Evolutionary conservation across 1,139 yeast genomes (phyloP), one percentile per base, ranked within the genome.

Genomic region (Suhomyces bokatorum): DNA sequence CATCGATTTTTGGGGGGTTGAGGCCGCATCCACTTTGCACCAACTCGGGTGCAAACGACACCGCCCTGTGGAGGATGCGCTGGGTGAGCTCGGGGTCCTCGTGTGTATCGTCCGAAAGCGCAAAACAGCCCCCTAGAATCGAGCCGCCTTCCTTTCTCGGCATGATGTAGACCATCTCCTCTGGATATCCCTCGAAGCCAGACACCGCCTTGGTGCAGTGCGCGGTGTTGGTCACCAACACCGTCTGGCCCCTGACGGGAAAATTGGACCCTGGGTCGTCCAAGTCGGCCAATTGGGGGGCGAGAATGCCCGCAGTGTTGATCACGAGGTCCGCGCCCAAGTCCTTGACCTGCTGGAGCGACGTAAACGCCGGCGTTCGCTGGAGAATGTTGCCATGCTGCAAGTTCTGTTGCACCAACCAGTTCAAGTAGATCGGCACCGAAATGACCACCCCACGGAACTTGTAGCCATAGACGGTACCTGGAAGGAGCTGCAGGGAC

Each of bases 81-180:
- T 66, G 47, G 2, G 74, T 67, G 50, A 75, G 60, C 20, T 53
- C 71, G 3, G 53, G 50, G 48, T 75, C 77, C 43, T 64, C 73
- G 1, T 52, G 51, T 1, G 54, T 53, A 16, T 57, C 52, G 36
- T 56, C 56, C 29, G 64, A 51, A 1, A 50, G 53, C 14, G 60
- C 53, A 51, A 73, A 71, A 49, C 78, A 70, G 1, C 83, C 83
- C 1, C 83, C 83, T 40, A 78, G 68, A 26, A 77, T 72, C 17
- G 74, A 63, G 2, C 81, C 83, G 12, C 83, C 83, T 56, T 78
- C 83, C 46, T 70, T 69, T 39, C 83, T 58, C 6, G 83, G 83
- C 71, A 78, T 71, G 14, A 75, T 58, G 50, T 78, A 78, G 26
- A 77, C 58, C 49, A 59, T 49, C 50, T 78, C 82, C 39, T 67